These are phyloP conservation scores for Phytophthora pinifolia DNA, from an alignment of 352 stramenopile species.

Conservation along the genomic window DNA sequence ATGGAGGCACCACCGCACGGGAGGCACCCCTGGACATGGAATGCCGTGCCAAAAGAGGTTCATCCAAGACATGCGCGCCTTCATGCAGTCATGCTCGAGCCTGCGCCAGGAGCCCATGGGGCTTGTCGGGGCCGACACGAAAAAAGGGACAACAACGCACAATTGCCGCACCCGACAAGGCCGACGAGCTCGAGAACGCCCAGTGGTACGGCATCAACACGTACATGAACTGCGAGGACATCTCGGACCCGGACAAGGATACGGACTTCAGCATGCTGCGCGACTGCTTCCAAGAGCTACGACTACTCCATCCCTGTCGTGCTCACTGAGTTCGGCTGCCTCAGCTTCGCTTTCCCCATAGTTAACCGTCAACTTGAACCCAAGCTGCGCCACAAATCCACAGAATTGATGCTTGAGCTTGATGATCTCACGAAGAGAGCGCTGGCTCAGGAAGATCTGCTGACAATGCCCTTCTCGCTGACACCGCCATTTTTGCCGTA, in stretches of 20 bases:
- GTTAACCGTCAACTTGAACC: no score
- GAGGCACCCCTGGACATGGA: slow-evolving; percentile 50
- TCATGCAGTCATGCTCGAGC: slow-evolving; percentile 51
- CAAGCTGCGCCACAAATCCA: slow-evolving; percentile 59
- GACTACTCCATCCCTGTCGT: slow-evolving; percentile 47
- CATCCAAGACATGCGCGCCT: slow-evolving; percentile 83
- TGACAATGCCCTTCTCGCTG: slow-evolving; percentile 59
- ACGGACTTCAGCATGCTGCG: slow-evolving; percentile 62
- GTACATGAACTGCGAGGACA: slow-evolving; percentile 77
- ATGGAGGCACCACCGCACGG: slow-evolving; percentile 77
- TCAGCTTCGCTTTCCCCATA: slow-evolving; percentile 32
- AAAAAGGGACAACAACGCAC: slow-evolving; percentile 64
- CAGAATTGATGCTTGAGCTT: slow-evolving; percentile 83
- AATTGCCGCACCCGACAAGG: slow-evolving; percentile 70
- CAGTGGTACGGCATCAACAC: slow-evolving; percentile 89
- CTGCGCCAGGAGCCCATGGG: slow-evolving; percentile 77
- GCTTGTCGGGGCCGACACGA: slow-evolving; percentile 68
- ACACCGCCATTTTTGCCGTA: slow-evolving; percentile 15
- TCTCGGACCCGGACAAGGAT: slow-evolving; percentile 38
- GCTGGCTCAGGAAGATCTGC: slow-evolving; percentile 63
- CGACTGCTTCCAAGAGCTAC: slow-evolving; percentile 57
- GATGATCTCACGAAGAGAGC: slow-evolving; percentile 55
- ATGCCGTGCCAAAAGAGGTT: slow-evolving; percentile 90
- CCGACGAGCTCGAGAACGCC: slow-evolving; percentile 64
- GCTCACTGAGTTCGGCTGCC: slow-evolving; percentile 36